phyloP scores from a whole-genome alignment of 805 yeast species.

The Hanseniaspora lachancei region DNA sequence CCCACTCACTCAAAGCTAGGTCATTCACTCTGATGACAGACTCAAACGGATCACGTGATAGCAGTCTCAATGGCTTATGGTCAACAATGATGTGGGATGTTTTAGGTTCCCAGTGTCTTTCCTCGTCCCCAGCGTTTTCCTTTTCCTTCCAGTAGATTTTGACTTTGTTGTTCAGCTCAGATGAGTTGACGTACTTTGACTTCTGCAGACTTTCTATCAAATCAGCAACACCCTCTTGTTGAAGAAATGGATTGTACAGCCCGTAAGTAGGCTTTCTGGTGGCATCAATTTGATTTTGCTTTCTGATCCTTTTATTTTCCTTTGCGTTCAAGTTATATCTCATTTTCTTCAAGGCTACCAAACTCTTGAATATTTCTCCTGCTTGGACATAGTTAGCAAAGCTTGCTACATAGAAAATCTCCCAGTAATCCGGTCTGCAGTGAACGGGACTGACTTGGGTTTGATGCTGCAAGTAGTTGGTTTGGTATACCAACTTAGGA shows the following conservation, averaged over 20 bases:
- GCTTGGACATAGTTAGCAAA: conserved; percentile 50
- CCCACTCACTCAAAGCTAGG: conserved; percentile 19
- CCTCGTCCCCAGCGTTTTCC: conserved; percentile 72
- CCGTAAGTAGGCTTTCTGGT: conserved; percentile 78
- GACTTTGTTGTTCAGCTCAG: conserved; percentile 46
- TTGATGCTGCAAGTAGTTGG: conserved; percentile 67
- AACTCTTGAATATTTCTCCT: conserved; percentile 56
- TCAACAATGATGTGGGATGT: conserved; percentile 19
- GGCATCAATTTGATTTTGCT: conserved; percentile 36
- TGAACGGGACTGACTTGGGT: conserved; percentile 79
- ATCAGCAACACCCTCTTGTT: conserved; percentile 88
- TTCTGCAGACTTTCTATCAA: conserved; percentile 29
- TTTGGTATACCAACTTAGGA: conserved; percentile 40
- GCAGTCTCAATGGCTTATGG: conserved; percentile 24
- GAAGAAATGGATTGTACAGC: conserved; percentile 77
- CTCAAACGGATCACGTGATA: conserved; percentile 50
- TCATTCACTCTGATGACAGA: conserved; percentile 45
- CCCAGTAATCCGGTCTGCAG: conserved; percentile 72
- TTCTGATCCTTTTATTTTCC: conserved; percentile 55
- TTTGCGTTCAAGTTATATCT: conserved; percentile 51
- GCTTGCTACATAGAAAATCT: conserved; percentile 74
- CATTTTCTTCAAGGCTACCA: conserved; percentile 58
- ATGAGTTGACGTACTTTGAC: conserved; percentile 29
- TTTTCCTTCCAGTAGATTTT: conserved; percentile 59
- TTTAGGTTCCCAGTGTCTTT: conserved; percentile 51